A percentile compares a stretch with the other conserved stretches of the same genome.
Conservation (phyloP, 441 rosid genomes). For the Populus hybrid region DNA sequence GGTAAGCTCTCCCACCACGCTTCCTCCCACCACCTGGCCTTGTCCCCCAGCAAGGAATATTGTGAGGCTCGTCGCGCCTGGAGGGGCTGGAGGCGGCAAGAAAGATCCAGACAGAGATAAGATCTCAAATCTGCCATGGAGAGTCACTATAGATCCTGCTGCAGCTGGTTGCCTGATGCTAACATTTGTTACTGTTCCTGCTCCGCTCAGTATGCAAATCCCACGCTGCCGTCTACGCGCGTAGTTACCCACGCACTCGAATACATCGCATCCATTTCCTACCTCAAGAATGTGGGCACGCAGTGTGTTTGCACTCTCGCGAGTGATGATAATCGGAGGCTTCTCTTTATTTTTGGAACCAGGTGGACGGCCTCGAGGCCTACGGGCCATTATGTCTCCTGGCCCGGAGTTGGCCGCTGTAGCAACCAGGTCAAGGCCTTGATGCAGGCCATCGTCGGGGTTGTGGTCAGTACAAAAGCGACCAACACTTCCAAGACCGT, state of each 20-base stretch:
- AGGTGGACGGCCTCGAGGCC: conserved; percentile 92
- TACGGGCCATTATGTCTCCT: conserved; percentile 53
- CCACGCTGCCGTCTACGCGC: conserved; percentile 89
- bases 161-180: conserved; percentile 85
- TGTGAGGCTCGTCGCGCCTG: no score
- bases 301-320: conserved; percentile 73
- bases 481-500: conserved; percentile 23
- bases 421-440: conserved; percentile 45
- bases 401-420: conserved; percentile 23
- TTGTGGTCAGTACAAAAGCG: conserved; percentile 34
- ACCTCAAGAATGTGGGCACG: conserved; percentile 94
- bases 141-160: conserved; percentile 63
- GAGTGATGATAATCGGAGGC: conserved; percentile 52
- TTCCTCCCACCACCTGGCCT: no score
- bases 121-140: conserved; percentile 82
- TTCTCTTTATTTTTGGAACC: conserved; percentile 90
- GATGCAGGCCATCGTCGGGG: conserved; percentile 35
- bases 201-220: conserved; percentile 76
- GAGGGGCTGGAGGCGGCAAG: conserved; percentile 41
- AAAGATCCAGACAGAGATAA: conserved; percentile 35
- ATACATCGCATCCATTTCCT: conserved; percentile 81
- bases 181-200: conserved; percentile 85
- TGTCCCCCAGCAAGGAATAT: no score
- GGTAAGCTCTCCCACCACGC: no score
- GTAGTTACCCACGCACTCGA: conserved; percentile 74